These are phyloP conservation scores for Emmonsia crescens DNA, from an alignment of 2,329 filamentous ascomycete species.

Conservation along the genomic window DNA sequence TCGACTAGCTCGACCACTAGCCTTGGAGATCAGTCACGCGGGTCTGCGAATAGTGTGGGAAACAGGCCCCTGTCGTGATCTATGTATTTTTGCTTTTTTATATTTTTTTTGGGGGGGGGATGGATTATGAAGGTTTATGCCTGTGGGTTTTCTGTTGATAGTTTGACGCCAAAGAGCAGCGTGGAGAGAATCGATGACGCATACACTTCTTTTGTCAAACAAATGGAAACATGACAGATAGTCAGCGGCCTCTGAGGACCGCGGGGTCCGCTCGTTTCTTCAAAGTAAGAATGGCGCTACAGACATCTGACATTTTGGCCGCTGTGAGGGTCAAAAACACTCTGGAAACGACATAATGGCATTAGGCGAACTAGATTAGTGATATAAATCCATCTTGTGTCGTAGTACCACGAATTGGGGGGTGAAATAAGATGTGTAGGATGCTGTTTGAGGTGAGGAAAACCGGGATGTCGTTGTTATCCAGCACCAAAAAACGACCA, in stretches of 20 bases:
- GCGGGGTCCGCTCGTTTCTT: background rate
- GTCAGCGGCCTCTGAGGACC: background rate
- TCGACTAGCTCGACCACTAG: background rate
- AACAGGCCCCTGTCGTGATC: background rate
- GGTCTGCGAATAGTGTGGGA: slow-evolving; percentile 4
- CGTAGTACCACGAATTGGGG: background rate
- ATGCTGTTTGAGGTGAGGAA: too few species aligned
- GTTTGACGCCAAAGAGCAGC: background rate
- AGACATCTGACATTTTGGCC: background rate
- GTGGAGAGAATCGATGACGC: background rate
- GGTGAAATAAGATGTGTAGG: background rate
- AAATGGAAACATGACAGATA: background rate
- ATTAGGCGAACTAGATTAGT: too few species aligned
- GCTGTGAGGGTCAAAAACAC: too few species aligned
- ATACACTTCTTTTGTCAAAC: background rate
- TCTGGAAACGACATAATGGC: too few species aligned
- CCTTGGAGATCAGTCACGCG: slow-evolving; percentile 5
- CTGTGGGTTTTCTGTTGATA: background rate
- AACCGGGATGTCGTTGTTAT: background rate
- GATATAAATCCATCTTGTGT: background rate
- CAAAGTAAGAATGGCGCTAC: background rate
- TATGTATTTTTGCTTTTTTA: background rate
- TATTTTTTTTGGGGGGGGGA: background rate
- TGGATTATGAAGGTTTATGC: background rate
- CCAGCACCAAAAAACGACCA: background rate